Conservation (phyloP, 2,329 filamentous ascomycete genomes). For the Fonsecaea nubica region DNA sequence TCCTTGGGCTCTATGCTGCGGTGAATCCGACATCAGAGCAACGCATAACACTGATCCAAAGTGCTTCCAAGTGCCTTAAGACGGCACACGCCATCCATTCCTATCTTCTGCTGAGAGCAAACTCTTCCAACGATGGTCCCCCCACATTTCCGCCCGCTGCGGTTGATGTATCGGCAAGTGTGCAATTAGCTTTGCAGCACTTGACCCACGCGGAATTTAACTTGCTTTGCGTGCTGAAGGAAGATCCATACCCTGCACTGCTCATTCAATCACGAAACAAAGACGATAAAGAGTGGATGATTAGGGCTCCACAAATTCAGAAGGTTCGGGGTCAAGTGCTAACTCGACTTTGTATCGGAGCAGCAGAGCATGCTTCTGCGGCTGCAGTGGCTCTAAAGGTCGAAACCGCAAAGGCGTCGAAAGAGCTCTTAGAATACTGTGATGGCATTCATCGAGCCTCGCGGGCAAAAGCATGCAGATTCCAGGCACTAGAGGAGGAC, state of each 20-base stretch:
- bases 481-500: constrained; percentile 90
- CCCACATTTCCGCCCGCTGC: constrained; percentile 36
- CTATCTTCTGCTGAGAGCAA: constrained; percentile 59
- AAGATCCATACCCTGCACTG: constrained; percentile 87
- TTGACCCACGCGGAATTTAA: constrained; percentile 87
- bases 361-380: constrained; percentile 83
- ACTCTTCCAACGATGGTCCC: constrained; percentile 58
- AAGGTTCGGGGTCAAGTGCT: constrained; percentile 89
- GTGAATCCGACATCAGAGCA: constrained; percentile 68
- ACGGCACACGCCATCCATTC: constrained; percentile 79
- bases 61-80: constrained; percentile 78
- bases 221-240: constrained; percentile 86
- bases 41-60: constrained; percentile 71
- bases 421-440: constrained; percentile 73
- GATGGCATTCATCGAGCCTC: constrained; percentile 76
- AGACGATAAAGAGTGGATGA: constrained; percentile 95
- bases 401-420: constrained; percentile 62
- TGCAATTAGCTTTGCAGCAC: constrained; percentile 52
- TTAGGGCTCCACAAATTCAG: constrained; percentile 82
- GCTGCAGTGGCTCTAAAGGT: constrained; percentile 62
- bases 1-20: constrained; percentile 75
- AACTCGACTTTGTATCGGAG: constrained; percentile 83
- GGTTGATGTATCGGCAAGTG: constrained; percentile 56
- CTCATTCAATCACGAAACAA: constrained; percentile 82
- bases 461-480: constrained; percentile 84